Evolutionary conservation across 2,329 filamentous ascomycete genomes (phyloP).

Genomic region (Fusarium tuaranense): DNA sequence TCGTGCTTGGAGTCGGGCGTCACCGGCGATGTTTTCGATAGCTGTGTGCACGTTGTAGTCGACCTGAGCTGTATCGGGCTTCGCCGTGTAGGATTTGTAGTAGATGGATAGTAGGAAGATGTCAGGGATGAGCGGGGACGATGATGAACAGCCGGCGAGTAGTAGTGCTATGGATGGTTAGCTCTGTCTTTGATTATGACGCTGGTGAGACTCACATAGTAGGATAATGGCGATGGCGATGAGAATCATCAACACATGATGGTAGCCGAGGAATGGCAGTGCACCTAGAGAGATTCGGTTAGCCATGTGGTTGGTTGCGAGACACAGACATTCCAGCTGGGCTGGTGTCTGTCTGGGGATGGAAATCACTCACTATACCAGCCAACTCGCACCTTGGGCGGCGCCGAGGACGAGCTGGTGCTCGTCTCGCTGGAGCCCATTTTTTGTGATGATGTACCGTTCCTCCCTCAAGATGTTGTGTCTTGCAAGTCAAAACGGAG

Average conservation of each 20-base stretch:
- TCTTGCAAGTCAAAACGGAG: slow-evolving; percentile 23
- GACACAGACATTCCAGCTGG: slow-evolving; percentile 34
- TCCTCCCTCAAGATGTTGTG: slow-evolving; percentile 26
- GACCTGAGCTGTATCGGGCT: slow-evolving; percentile 87
- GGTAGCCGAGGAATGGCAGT: slow-evolving; percentile 77
- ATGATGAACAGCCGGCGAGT: slow-evolving; percentile 95
- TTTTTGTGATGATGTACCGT: slow-evolving; percentile 29
- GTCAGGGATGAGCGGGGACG: slow-evolving; percentile 91
- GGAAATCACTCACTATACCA: slow-evolving; percentile 60
- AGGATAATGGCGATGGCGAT: slow-evolving; percentile 95
- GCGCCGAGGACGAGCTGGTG: slow-evolving; percentile 43
- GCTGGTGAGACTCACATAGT: slow-evolving; percentile 76
- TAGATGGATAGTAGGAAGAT: slow-evolving; percentile 99
- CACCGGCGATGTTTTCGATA: slow-evolving; percentile 89
- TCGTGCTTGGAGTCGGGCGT: slow-evolving; percentile 85
- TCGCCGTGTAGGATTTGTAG: slow-evolving; percentile 87
- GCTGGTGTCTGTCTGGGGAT: not conserved
- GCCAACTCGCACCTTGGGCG: slow-evolving; percentile 58
- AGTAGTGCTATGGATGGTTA: slow-evolving; percentile 74
- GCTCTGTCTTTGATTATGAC: not conserved
- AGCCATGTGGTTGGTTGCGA: slow-evolving; percentile 23
- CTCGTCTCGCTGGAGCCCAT: slow-evolving; percentile 43
- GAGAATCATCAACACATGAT: slow-evolving; percentile 96
- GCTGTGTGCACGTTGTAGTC: slow-evolving; percentile 88
- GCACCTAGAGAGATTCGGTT: slow-evolving; percentile 59